Conservation (phyloP, 768 basidiomycete species). For the Gloeophyllum trabeum region DNA sequence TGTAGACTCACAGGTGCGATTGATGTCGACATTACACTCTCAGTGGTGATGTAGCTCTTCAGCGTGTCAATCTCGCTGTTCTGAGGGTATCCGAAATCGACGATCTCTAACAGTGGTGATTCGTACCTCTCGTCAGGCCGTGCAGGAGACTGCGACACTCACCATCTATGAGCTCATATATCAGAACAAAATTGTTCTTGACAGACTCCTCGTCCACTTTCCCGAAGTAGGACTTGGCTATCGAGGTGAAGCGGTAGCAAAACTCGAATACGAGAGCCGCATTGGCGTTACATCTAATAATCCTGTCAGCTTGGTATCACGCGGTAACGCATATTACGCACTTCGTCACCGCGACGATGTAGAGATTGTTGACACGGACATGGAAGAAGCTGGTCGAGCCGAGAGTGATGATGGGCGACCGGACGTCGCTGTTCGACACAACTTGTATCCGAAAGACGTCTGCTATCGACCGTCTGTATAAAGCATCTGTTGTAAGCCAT, state of each 20-base stretch:
- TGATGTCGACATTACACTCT: too few species aligned
- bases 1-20: too few species aligned
- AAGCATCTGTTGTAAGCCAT: too few species aligned
- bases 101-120: slow-evolving; percentile 51
- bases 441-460: slow-evolving; percentile 99
- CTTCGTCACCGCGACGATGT: slow-evolving; percentile 95
- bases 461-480: slow-evolving; percentile 79
- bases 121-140: neutral
- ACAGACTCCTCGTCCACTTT: slow-evolving; percentile 97
- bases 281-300: slow-evolving; percentile 86
- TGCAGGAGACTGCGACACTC: slow-evolving; percentile 11
- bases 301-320: neutral
- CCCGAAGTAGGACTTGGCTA: slow-evolving; percentile 93
- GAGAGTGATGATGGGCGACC: slow-evolving; percentile 94
- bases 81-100: slow-evolving; percentile 98
- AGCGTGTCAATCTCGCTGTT: slow-evolving; percentile 97
- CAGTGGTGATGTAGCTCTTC: slow-evolving; percentile 98
- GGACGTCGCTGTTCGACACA: slow-evolving; percentile 92
- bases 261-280: slow-evolving; percentile 98
- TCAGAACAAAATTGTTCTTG: slow-evolving; percentile 98
- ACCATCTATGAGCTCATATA: slow-evolving; percentile 98
- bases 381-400: slow-evolving; percentile 99
- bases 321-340: slow-evolving; percentile 22
- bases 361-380: slow-evolving; percentile 90
- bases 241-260: slow-evolving; percentile 91